phyloP scores from a whole-genome alignment of 805 yeast genomes.

The Phaffomyces thermotolerans region DNA sequence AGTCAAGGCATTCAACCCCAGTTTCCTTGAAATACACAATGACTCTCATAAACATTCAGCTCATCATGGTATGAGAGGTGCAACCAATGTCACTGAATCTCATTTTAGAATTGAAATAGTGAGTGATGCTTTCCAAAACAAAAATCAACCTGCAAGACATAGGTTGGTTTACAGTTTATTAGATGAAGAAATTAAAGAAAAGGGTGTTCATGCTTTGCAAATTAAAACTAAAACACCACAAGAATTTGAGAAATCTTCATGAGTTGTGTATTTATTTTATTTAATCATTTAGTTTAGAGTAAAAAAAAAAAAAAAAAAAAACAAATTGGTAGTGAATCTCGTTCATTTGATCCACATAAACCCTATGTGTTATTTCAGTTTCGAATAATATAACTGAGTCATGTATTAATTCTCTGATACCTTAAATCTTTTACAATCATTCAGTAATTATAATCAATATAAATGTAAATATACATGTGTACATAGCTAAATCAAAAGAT shows the following conservation, averaged over 20 bases:
- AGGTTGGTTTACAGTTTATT: slow-evolving; percentile 62
- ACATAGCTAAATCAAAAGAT: too few species aligned
- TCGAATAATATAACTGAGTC: too few species aligned
- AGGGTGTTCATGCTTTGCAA: slow-evolving; percentile 85
- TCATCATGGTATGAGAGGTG: slow-evolving; percentile 75
- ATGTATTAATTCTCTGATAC: too few species aligned
- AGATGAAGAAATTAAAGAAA: slow-evolving; percentile 60
- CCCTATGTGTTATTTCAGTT: too few species aligned
- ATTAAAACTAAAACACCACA: slow-evolving; percentile 70
- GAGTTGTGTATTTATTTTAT: background rate
- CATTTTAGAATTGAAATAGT: slow-evolving; percentile 76
- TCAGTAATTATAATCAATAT: too few species aligned
- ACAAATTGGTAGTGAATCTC: background rate
- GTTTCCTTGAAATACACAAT: slow-evolving; percentile 48
- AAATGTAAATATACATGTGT: too few species aligned
- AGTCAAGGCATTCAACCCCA: slow-evolving; percentile 30
- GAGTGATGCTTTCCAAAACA: slow-evolving; percentile 59
- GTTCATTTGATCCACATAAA: too few species aligned
- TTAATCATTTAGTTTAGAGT: background rate
- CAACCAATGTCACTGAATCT: slow-evolving; percentile 65
- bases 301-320: too few species aligned
- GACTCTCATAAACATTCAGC: slow-evolving; percentile 87
- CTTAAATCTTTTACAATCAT: too few species aligned
- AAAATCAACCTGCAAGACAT: slow-evolving; percentile 68
- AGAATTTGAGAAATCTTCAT: slow-evolving; percentile 30